phyloP scores from a whole-genome alignment of 257 asterid species.

The Solanum clarkiae region DNA sequence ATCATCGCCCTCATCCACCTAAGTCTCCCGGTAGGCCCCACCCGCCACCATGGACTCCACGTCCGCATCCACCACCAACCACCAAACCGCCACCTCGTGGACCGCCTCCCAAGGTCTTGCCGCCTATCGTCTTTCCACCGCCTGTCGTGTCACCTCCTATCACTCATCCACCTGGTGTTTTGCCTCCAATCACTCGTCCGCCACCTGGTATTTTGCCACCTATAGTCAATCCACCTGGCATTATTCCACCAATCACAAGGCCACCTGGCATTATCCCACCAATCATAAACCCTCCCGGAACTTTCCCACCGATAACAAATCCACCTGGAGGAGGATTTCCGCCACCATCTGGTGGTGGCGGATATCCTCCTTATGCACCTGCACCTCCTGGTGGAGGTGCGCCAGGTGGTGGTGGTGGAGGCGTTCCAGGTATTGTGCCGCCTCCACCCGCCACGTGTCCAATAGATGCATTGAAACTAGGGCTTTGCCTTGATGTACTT shows the following conservation, averaged over 20 bases:
- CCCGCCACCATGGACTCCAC: constrained; percentile 23
- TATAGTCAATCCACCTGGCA: constrained; percentile 8
- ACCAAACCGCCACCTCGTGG: constrained; percentile 13
- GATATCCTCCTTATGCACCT: constrained; percentile 51
- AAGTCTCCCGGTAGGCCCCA: constrained; percentile 6
- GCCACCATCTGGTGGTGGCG: constrained; percentile 19
- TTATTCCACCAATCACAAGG: constrained; percentile 12
- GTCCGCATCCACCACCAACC: not conserved
- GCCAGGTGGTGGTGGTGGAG: constrained; percentile 14
- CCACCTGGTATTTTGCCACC: constrained; percentile 28
- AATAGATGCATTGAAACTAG: constrained; percentile 67
- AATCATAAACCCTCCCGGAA: constrained; percentile 18
- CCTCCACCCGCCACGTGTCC: constrained; percentile 48
- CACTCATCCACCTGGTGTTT: constrained; percentile 11
- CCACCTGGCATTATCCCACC: constrained; percentile 34
- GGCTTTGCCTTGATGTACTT: constrained; percentile 80
- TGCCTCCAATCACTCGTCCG: constrained; percentile 14
- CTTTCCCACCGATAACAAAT: constrained; percentile 11
- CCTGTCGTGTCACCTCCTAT: not conserved
- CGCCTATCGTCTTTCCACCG: constrained; percentile 4
- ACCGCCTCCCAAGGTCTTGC: constrained; percentile 2
- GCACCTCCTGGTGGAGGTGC: constrained; percentile 20
- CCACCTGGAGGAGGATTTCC: constrained; percentile 22
- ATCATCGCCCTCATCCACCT: constrained; percentile 10
- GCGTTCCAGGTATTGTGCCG: constrained; percentile 14